Evolutionary conservation across 805 yeast species (phyloP), one percentile per base, ranked within the genome.

Genomic region (Saccharomycopsis capsularis): DNA sequence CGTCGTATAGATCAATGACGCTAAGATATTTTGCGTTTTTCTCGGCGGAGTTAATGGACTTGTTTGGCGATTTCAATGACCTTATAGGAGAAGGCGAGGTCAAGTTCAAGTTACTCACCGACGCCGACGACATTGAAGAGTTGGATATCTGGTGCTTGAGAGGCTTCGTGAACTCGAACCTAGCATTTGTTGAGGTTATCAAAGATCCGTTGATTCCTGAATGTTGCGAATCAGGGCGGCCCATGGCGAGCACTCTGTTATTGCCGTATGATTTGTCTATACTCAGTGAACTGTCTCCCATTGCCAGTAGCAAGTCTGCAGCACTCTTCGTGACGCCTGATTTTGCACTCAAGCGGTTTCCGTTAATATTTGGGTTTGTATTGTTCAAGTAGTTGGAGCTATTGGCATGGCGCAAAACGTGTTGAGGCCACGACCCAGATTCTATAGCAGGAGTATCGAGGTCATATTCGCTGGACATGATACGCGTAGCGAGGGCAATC

Each of bases 1-100:
- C 53, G 25, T 46, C 53, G 23, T 50, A 50, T 22, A 50, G 42
- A 34, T 50, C 53, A 24, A 50, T 46, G 4, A 50, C 49, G 29
- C 53, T 50, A 13, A 50, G 25, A 35, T 50, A 50, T 23, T 50
- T 50, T 21, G 53, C 50, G 40, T 50, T 50, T 41, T 32, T 34
- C 11, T 43, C 48, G 4, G 37, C 24, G 11, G 32, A 22, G 35
- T 27, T 44, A 9, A 47, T 37, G 15, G 51, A 47, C 21, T 47
- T 47, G n/a, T 37, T 40, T 3, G 51, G 51, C 2, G 46, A 42
- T 35, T 36, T 37, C 15, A 44, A 5, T 3, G 47, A 16, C 47
- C 42, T 44, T 37, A 42, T 41, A 7, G 51, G 51, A 16, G 46
- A 42, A 9, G 36, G 40, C n/a, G 45, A 24, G 6, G 37, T 36